phyloP scores from a whole-genome alignment of 495 filamentous ascomycete species.

The Hyaloscypha variabilis region DNA sequence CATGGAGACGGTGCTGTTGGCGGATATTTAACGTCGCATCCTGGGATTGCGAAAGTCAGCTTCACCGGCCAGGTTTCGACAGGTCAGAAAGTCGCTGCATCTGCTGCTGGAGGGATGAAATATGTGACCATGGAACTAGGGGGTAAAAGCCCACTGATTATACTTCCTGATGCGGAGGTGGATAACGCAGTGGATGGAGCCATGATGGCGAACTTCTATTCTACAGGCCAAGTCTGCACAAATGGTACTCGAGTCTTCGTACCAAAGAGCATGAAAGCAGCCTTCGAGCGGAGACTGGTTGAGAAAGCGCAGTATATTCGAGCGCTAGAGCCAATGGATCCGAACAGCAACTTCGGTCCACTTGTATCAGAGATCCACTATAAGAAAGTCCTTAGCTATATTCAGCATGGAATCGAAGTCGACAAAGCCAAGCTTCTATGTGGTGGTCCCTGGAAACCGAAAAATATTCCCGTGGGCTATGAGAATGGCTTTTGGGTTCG shows the following conservation, averaged over 20 bases:
- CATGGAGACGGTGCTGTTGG: constrained; percentile 75
- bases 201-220: constrained; percentile 90
- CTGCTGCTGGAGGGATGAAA: constrained; percentile 76
- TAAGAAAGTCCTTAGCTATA: constrained; percentile 71
- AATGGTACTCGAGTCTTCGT: constrained; percentile 83
- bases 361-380: constrained; percentile 68
- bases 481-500: constrained; percentile 66
- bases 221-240: constrained; percentile 81
- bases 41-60: constrained; percentile 73
- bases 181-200: constrained; percentile 77
- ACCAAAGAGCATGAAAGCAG: constrained; percentile 57
- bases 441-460: constrained; percentile 61
- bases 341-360: constrained; percentile 75
- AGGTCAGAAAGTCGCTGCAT: constrained; percentile 71
- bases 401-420: constrained; percentile 65
- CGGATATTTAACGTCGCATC: constrained; percentile 67
- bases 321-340: constrained; percentile 67
- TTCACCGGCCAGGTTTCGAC: constrained; percentile 85
- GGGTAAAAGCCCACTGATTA: constrained; percentile 74
- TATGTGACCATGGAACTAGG: constrained; percentile 86
- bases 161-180: constrained; percentile 71
- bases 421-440: constrained; percentile 73
- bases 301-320: constrained; percentile 70
- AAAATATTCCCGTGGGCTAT: constrained; percentile 50
- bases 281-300: constrained; percentile 65